A percentile compares a stretch with the other conserved stretches of the same genome.
phyloP scores from a whole-genome alignment of 164 flowering plant genomes.

The Platanus orientalis region DNA sequence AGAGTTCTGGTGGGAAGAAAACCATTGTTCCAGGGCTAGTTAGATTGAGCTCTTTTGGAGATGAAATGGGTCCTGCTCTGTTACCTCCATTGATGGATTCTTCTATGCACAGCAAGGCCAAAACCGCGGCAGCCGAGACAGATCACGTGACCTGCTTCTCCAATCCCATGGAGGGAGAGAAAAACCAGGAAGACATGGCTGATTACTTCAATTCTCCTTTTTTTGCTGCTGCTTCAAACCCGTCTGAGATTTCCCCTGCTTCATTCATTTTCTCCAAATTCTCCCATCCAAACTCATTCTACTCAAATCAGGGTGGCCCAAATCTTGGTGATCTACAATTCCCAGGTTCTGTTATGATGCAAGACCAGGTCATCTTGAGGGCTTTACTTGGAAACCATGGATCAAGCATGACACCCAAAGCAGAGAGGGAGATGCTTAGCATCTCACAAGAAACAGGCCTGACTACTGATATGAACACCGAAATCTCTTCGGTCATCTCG shows the following conservation, averaged over 20 bases:
- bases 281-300: conserved; percentile 25
- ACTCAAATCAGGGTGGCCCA: conserved; percentile 25
- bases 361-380: conserved; percentile 47
- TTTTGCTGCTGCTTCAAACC: conserved; percentile 17
- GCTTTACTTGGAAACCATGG: conserved; percentile 42
- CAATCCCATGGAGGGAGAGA: conserved; percentile 33
- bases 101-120: conserved; percentile 30
- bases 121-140: conserved; percentile 14
- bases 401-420: conserved; percentile 34
- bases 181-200: conserved; percentile 22
- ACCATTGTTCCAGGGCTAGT: conserved; percentile 44
- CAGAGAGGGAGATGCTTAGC: conserved; percentile 50
- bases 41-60: conserved; percentile 33
- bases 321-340: conserved; percentile 23
- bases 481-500: conserved; percentile 55
- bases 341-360: conserved; percentile 32
- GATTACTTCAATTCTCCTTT: conserved; percentile 33
- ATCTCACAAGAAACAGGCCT: conserved; percentile 60
- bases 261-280: conserved; percentile 23
- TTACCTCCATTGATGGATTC: conserved; percentile 73
- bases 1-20: conserved; percentile 78
- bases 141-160: conserved; percentile 33
- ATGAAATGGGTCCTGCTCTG: conserved; percentile 33
- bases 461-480: conserved; percentile 52
- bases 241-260: conserved; percentile 9